Evolutionary conservation across 331 rosid species (phyloP).

Genomic region (Pyracantha coccinea): DNA sequence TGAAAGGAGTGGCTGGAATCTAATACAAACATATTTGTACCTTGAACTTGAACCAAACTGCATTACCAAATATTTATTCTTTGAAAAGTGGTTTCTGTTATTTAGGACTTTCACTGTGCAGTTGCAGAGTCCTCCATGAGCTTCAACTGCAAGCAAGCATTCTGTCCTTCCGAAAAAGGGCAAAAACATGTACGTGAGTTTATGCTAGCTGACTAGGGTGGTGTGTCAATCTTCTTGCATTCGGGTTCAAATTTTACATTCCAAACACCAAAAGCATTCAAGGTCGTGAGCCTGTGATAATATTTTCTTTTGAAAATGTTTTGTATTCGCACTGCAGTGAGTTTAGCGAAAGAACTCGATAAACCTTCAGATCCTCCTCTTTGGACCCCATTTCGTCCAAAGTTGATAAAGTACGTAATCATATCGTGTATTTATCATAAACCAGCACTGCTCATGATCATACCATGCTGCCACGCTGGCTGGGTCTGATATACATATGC

Average conservation of each 20-base stretch:
- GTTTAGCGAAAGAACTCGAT: not conserved
- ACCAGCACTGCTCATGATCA: slow-evolving; percentile 4
- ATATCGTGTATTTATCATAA: slow-evolving; percentile 16
- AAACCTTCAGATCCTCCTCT: not conserved
- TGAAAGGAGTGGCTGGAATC: not conserved
- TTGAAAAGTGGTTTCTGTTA: slow-evolving; percentile 14
- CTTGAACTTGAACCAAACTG: slow-evolving; percentile 17
- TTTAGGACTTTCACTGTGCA: slow-evolving; percentile 14
- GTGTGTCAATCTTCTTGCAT: too few relatives aligned
- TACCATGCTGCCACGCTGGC: not conserved
- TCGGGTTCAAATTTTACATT: too few relatives aligned
- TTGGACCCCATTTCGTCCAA: not conserved
- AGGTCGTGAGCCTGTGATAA: too few relatives aligned
- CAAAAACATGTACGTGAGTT: too few relatives aligned
- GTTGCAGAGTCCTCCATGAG: slow-evolving; percentile 15
- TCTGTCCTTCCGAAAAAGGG: not conserved
- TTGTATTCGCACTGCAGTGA: not conserved
- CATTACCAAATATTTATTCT: slow-evolving; percentile 32
- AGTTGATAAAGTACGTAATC: not conserved
- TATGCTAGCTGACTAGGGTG: too few relatives aligned
- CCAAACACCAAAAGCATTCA: too few relatives aligned
- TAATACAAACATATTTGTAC: slow-evolving; percentile 16
- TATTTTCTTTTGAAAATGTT: too few relatives aligned
- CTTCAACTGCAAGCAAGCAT: slow-evolving; percentile 6
- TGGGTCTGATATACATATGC: not conserved